These are phyloP conservation scores for Saturnispora zaruensis DNA, from an alignment of 805 yeast species.

Conservation along the genomic window DNA sequence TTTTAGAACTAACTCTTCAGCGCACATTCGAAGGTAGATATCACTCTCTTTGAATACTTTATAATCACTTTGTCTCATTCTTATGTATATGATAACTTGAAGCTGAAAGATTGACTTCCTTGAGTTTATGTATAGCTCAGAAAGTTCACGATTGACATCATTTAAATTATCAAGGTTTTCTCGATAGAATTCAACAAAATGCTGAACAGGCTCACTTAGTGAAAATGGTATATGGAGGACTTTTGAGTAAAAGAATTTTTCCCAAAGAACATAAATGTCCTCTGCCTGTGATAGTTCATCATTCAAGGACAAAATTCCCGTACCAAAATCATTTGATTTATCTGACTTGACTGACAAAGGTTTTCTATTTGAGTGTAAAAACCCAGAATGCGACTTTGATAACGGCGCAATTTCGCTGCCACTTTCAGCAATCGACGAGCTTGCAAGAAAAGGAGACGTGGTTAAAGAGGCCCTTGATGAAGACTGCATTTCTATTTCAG, in stretches of 20 bases:
- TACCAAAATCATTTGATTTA: conserved; percentile 19
- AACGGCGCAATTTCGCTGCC: not conserved
- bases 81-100: conserved; percentile 45
- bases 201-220: conserved; percentile 29
- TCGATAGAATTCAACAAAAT: conserved; percentile 22
- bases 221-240: conserved; percentile 25
- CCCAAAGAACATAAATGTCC: conserved; percentile 45
- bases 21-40: conserved; percentile 43
- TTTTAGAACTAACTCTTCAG: conserved; percentile 27
- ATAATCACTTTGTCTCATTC: conserved; percentile 46
- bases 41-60: conserved; percentile 55
- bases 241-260: conserved; percentile 32
- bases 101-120: conserved; percentile 50
- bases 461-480: not conserved
- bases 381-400: not conserved
- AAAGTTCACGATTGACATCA: not conserved
- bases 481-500: conserved; percentile 16
- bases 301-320: conserved; percentile 12
- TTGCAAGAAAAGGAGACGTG: not conserved
- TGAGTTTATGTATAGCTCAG: conserved; percentile 30
- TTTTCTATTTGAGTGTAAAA: not conserved
- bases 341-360: conserved; percentile 8
- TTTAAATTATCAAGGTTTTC: not conserved
- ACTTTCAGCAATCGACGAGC: not conserved
- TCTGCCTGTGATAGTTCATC: conserved; percentile 35